Evolutionary conservation across 345 rosid species (phyloP).

Genomic region (Gynandropsis gynandra): DNA sequence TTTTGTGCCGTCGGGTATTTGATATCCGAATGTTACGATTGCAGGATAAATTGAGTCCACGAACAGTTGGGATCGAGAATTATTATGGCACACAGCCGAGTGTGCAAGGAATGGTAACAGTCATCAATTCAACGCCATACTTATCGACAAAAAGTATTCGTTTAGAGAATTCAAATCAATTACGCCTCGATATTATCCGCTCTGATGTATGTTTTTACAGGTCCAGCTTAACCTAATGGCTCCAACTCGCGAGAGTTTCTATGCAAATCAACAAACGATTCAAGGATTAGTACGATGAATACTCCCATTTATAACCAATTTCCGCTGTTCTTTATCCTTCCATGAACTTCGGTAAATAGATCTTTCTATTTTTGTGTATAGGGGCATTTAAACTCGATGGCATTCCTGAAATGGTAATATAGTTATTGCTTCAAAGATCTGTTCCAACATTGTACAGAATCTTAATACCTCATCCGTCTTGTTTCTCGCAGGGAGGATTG

Average conservation of each 20-base stretch:
- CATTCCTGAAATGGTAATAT: conserved; percentile 51
- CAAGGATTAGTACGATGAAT: conserved; percentile 54
- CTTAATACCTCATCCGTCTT: conserved; percentile 1
- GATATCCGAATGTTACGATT: conserved; percentile 6
- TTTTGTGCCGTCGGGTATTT: neutral
- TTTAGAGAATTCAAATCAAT: neutral
- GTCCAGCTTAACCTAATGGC: conserved; percentile 63
- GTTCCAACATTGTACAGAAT: neutral
- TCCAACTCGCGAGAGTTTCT: conserved; percentile 43
- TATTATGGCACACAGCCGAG: conserved; percentile 45
- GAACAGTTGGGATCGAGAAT: conserved; percentile 39
- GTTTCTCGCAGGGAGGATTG: conserved; percentile 49
- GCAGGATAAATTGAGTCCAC: conserved; percentile 47
- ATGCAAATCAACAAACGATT: conserved; percentile 43
- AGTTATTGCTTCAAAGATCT: conserved; percentile 1
- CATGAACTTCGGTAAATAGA: conserved; percentile 23
- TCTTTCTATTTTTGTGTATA: conserved; percentile 18
- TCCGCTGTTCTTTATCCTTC: conserved; percentile 16
- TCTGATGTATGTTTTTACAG: conserved; percentile 28
- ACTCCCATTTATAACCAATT: conserved; percentile 18
- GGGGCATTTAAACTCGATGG: conserved; percentile 54
- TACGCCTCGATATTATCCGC: conserved; percentile 1
- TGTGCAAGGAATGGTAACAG: conserved; percentile 42
- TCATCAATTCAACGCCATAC: conserved; percentile 6
- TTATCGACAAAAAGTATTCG: neutral